A percentile compares a stretch with the other conserved stretches of the same genome.
Evolutionary conservation across 768 basidiomycete genomes (phyloP).

Genomic region (Leccinum obscurum): DNA sequence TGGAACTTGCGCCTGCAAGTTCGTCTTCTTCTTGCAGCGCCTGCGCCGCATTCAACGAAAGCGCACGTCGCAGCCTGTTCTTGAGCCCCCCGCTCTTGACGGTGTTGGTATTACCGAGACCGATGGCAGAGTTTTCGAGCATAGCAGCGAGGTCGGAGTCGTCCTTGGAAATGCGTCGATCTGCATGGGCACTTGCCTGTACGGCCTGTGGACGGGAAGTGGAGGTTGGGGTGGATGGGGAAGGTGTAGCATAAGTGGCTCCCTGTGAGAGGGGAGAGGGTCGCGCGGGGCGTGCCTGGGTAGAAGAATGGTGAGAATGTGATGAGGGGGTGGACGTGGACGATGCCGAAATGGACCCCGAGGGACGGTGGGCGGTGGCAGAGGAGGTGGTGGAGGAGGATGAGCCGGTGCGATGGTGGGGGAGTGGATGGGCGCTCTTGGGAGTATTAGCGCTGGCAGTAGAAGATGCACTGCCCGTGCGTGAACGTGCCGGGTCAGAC

Average conservation of each 20-base stretch:
- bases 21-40: constrained; percentile 51
- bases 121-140: constrained; percentile 42
- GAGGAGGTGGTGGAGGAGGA: constrained; percentile 29
- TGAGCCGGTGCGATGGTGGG: constrained; percentile 35
- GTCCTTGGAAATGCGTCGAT: constrained; percentile 77
- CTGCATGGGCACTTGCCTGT: constrained; percentile 53
- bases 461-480: constrained; percentile 34
- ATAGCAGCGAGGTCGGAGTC: constrained; percentile 68
- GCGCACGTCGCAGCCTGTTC: constrained; percentile 70
- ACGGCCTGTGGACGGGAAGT: constrained; percentile 28
- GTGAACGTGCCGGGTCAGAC: constrained; percentile 29
- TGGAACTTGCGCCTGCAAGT: constrained; percentile 23
- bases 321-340: constrained; percentile 30
- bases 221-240: constrained; percentile 14
- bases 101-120: constrained; percentile 31
- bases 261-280: constrained; percentile 38
- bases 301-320: constrained; percentile 27
- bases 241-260: constrained; percentile 22
- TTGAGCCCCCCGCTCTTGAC: constrained; percentile 73
- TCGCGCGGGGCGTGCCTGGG: constrained; percentile 31
- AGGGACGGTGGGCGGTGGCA: constrained; percentile 23
- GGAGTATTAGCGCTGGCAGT: constrained; percentile 13
- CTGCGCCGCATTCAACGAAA: constrained; percentile 61
- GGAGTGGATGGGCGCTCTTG: constrained; percentile 26
- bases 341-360: constrained; percentile 30